Evolutionary conservation across 148 eudicot species (phyloP).

Genomic region (Camellia sinensis): DNA sequence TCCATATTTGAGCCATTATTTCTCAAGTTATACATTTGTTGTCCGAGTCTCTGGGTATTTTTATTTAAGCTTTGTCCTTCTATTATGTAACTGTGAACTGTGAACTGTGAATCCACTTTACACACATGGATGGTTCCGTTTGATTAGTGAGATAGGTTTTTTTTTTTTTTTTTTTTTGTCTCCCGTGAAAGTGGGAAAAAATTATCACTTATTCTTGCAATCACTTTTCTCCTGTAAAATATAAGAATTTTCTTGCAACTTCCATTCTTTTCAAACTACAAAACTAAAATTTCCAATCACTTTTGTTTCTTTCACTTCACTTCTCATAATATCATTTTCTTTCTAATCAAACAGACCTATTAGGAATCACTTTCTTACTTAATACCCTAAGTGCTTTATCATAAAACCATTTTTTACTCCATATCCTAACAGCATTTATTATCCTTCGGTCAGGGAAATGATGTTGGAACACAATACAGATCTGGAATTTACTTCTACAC

Average conservation of each 20-base stretch:
- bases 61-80: background rate
- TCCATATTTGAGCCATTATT: background rate
- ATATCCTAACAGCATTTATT: background rate
- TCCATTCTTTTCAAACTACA: too few relatives aligned
- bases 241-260: too few relatives aligned
- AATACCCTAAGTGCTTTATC: background rate
- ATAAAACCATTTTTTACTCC: background rate
- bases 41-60: background rate
- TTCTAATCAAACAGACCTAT: too few relatives aligned
- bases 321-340: too few relatives aligned
- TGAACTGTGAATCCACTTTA: background rate
- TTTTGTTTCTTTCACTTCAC: too few relatives aligned
- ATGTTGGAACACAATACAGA: constrained; percentile 82
- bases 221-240: too few relatives aligned
- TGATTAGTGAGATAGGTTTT: too few relatives aligned
- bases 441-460: constrained; percentile 49
- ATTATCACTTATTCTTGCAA: too few relatives aligned
- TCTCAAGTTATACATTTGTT: background rate
- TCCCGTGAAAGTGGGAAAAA: too few relatives aligned
- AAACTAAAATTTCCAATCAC: too few relatives aligned
- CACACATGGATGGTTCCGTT: background rate
- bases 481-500: constrained; percentile 87
- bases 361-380: too few relatives aligned
- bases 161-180: too few relatives aligned
- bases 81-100: background rate